These are phyloP conservation scores for Hyaloscypha hepaticicola DNA, from an alignment of 495 filamentous ascomycete species.

Conservation along the genomic window DNA sequence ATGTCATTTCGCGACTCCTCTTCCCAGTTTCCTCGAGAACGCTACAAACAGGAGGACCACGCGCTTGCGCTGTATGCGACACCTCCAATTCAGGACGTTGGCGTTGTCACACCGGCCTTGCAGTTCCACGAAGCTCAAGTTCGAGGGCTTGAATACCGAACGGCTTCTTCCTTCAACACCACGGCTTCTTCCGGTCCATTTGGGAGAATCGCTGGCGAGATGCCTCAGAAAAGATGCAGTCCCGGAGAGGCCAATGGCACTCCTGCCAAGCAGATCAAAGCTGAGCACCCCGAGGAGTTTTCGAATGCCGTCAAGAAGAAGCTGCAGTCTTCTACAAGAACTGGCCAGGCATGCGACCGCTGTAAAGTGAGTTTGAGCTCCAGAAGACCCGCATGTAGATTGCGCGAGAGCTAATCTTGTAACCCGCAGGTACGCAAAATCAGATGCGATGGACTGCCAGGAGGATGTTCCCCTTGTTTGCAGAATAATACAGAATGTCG, in stretches of 20 bases:
- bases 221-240: slow-evolving; percentile 24
- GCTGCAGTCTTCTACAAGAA: slow-evolving; percentile 62
- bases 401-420: slow-evolving; percentile 1
- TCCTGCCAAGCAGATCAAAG: slow-evolving; percentile 41
- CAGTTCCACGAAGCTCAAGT: slow-evolving; percentile 30
- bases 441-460: slow-evolving; percentile 69
- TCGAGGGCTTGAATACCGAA: slow-evolving; percentile 4
- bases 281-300: slow-evolving; percentile 61
- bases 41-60: slow-evolving; percentile 17
- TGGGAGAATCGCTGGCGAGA: neutral
- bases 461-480: slow-evolving; percentile 74
- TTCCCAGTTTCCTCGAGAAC: slow-evolving; percentile 3
- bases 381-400: neutral
- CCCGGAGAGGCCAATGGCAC: slow-evolving; percentile 16
- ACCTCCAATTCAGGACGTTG: slow-evolving; percentile 49
- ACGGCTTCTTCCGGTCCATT: neutral
- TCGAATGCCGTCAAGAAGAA: slow-evolving; percentile 66
- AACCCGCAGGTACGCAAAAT: slow-evolving; percentile 71
- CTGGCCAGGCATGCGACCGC: slow-evolving; percentile 86
- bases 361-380: slow-evolving; percentile 65
- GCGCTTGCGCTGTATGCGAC: slow-evolving; percentile 15
- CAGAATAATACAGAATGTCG: slow-evolving; percentile 70
- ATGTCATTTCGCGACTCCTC: slow-evolving; percentile 6
- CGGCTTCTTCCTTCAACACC: slow-evolving; percentile 11
- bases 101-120: slow-evolving; percentile 64